These are phyloP conservation scores for Canna indica DNA, from an alignment of 176 grass and related monocot genomes.

Conservation along the genomic window DNA sequence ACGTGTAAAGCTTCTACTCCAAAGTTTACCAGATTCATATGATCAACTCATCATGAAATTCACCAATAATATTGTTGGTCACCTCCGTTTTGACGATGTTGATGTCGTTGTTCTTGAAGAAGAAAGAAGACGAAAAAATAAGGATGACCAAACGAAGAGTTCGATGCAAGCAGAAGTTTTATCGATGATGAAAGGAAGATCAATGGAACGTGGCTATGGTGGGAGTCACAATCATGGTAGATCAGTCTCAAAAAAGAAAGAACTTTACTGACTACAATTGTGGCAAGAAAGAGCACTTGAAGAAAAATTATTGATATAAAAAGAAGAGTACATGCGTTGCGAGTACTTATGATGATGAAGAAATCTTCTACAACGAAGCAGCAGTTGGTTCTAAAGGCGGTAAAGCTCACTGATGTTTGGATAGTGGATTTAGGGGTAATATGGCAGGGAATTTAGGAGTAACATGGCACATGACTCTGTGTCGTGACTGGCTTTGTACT, in stretches of 20 bases:
- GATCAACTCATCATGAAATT: not conserved
- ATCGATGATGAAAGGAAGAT: no score
- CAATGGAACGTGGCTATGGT: no score
- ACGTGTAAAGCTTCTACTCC: no score
- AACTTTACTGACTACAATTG: not conserved
- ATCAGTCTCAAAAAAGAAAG: no score
- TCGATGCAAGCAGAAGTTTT: no score
- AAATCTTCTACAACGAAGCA: not conserved
- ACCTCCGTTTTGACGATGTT: no score
- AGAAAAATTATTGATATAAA: not conserved
- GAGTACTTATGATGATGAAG: not conserved
- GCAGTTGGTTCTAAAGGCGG: not conserved
- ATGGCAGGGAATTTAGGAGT: no score
- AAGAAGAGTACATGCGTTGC: not conserved
- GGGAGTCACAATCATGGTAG: not conserved
- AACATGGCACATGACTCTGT: not conserved
- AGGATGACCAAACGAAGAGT: no score
- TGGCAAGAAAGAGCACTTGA: not conserved
- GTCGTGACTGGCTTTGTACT: not conserved
- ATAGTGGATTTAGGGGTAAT: no score
- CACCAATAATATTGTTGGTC: not conserved
- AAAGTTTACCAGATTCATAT: constrained; percentile 1
- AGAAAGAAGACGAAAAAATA: no score
- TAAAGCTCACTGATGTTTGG: not conserved
- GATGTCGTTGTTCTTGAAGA: no score